Evolutionary conservation across 2,329 filamentous ascomycete genomes (phyloP).

Genomic region (Fusarium beomiforme): DNA sequence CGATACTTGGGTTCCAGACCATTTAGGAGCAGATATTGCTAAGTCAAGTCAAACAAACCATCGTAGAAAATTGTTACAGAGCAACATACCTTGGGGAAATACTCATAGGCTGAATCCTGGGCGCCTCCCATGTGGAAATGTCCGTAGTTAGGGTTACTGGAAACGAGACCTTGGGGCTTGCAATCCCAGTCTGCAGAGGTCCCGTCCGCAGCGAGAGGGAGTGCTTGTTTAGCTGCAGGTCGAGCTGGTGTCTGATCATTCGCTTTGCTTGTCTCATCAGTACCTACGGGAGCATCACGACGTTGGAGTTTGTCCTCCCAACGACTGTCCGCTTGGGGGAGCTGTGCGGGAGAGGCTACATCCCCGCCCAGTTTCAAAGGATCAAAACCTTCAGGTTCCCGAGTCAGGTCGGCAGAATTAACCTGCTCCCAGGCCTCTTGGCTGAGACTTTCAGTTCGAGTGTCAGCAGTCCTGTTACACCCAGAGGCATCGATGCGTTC

Average conservation of each 20-base stretch:
- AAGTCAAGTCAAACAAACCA: constrained; percentile 48
- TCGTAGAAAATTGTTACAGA: not conserved
- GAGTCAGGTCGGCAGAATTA: constrained; percentile 45
- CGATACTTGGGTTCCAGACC: constrained; percentile 78
- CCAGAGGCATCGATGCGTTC: constrained; percentile 81
- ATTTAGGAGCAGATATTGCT: constrained; percentile 78
- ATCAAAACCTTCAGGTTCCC: constrained; percentile 44
- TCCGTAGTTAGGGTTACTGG: constrained; percentile 57
- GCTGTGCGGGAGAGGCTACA: constrained; percentile 13
- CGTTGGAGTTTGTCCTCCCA: constrained; percentile 35
- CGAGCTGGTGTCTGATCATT: not conserved
- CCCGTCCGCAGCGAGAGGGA: constrained; percentile 50
- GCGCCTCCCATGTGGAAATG: constrained; percentile 70
- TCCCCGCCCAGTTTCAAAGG: constrained; percentile 6
- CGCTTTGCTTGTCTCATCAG: not conserved
- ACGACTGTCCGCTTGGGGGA: constrained; percentile 25
- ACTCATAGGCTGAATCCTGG: constrained; percentile 78
- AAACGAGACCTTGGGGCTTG: constrained; percentile 66
- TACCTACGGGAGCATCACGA: constrained; percentile 6
- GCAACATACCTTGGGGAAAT: constrained; percentile 67
- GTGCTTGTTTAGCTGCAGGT: constrained; percentile 9
- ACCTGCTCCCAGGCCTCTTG: constrained; percentile 49
- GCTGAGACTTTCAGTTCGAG: constrained; percentile 44
- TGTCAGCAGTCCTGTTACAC: constrained; percentile 69
- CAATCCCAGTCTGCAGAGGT: constrained; percentile 58